Evolutionary conservation across 2,329 filamentous ascomycete genomes (phyloP).

Genomic region (Ilyonectria mors-panacis): DNA sequence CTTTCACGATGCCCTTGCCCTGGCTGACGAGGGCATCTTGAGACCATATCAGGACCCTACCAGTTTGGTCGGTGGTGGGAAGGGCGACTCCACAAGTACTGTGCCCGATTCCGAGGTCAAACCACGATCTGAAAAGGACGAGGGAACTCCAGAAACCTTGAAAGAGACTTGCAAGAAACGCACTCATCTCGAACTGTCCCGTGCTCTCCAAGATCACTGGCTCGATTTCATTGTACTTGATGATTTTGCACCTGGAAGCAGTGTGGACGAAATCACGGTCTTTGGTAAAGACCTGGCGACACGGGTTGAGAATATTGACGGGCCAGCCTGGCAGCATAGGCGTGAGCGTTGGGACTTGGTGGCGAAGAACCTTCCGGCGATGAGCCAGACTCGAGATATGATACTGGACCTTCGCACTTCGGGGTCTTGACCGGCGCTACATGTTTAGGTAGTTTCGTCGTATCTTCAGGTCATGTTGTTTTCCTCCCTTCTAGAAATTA

Average conservation of each 20-base stretch:
- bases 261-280: conserved; percentile 1
- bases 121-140: background rate
- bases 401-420: background rate
- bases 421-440: too few relatives aligned
- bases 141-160: background rate
- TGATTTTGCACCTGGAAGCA: background rate
- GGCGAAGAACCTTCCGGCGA: background rate
- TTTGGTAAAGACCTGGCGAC: background rate
- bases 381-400: background rate
- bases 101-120: background rate
- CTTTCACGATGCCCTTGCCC: conserved; percentile 9
- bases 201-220: background rate
- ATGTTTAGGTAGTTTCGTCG: too few relatives aligned
- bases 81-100: background rate
- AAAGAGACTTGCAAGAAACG: background rate
- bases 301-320: background rate
- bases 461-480: too few relatives aligned
- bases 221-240: conserved; percentile 2
- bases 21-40: background rate
- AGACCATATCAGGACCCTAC: background rate
- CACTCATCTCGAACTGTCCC: conserved; percentile 1
- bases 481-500: too few relatives aligned
- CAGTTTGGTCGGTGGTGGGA: background rate
- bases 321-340: background rate
- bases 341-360: background rate